phyloP scores from a whole-genome alignment of 2,329 filamentous ascomycete species.

The Monosporascus sp. region DNA sequence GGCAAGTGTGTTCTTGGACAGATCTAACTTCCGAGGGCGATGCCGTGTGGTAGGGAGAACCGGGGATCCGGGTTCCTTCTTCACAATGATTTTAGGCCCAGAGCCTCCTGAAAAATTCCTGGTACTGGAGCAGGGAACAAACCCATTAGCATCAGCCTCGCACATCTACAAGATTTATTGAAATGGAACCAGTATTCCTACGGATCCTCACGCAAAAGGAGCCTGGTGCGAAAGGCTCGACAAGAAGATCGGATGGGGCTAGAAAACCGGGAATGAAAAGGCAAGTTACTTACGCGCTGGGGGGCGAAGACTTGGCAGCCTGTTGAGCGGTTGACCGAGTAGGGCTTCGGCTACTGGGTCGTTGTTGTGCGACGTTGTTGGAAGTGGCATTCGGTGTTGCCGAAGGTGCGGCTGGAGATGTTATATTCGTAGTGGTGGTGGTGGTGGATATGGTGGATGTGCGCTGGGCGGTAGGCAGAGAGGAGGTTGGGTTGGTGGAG shows the following conservation, averaged over 20 bases:
- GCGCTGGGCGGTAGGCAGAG: constrained; percentile 39
- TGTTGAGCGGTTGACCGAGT: constrained; percentile 28
- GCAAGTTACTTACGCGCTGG: constrained; percentile 49
- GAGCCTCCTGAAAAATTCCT: constrained; percentile 45
- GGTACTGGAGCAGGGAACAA: constrained; percentile 33
- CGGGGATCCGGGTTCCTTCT: constrained; percentile 91
- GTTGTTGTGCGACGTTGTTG: constrained; percentile 28
- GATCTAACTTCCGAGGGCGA: constrained; percentile 70
- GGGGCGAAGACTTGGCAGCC: constrained; percentile 49
- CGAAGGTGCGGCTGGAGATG: constrained; percentile 24
- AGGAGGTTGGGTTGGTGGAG: constrained; percentile 28
- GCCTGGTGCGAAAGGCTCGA: constrained; percentile 12
- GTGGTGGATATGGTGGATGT: constrained; percentile 13
- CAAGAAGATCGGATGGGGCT: constrained; percentile 6
- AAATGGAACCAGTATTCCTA: too few species aligned
- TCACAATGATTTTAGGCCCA: constrained; percentile 79
- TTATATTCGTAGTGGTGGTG: background rate
- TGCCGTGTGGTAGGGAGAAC: constrained; percentile 69
- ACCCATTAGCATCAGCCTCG: constrained; percentile 11
- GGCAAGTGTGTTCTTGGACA: constrained; percentile 57
- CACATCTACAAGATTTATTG: too few species aligned
- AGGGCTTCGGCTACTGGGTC: constrained; percentile 51
- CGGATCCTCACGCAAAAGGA: background rate
- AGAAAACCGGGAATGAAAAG: constrained; percentile 11
- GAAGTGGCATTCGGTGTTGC: constrained; percentile 34